Evolutionary conservation across 2,329 filamentous ascomycete species (phyloP).

Genomic region (Arthrinium puccinioides): DNA sequence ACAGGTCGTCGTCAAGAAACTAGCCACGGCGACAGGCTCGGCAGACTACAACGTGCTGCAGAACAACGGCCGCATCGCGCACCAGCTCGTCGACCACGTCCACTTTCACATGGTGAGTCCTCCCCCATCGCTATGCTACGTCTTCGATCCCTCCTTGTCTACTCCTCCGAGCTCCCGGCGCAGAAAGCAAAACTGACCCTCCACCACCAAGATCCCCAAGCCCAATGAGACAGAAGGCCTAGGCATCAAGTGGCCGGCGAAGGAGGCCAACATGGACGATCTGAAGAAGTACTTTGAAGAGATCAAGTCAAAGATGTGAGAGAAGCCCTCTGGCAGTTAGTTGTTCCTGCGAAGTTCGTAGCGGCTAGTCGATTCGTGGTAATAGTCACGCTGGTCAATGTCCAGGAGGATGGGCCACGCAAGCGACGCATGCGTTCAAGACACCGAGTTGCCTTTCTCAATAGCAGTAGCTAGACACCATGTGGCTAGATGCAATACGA

Average conservation of each 20-base stretch:
- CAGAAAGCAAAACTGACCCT: constrained; percentile 3
- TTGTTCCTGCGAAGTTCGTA: too few species aligned
- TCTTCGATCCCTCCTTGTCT: background rate
- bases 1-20: constrained; percentile 82
- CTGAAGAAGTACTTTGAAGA: constrained; percentile 75
- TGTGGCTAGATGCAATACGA: too few species aligned
- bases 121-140: background rate
- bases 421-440: too few species aligned
- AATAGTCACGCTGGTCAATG: too few species aligned
- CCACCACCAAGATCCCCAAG: constrained; percentile 68
- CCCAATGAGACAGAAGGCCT: constrained; percentile 78
- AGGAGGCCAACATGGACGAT: constrained; percentile 71
- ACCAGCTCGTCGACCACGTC: constrained; percentile 89
- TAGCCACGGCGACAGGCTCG: constrained; percentile 69
- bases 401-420: too few species aligned
- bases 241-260: constrained; percentile 70
- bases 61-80: constrained; percentile 88
- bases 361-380: too few species aligned
- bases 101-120: constrained; percentile 82
- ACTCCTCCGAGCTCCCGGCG: background rate
- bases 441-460: too few species aligned
- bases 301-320: constrained; percentile 81
- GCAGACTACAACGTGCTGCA: constrained; percentile 89
- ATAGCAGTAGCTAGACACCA: too few species aligned
- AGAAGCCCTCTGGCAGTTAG: too few species aligned